phyloP scores from a whole-genome alignment of 352 stramenopile genomes.

The Globisporangium alternatum region DNA sequence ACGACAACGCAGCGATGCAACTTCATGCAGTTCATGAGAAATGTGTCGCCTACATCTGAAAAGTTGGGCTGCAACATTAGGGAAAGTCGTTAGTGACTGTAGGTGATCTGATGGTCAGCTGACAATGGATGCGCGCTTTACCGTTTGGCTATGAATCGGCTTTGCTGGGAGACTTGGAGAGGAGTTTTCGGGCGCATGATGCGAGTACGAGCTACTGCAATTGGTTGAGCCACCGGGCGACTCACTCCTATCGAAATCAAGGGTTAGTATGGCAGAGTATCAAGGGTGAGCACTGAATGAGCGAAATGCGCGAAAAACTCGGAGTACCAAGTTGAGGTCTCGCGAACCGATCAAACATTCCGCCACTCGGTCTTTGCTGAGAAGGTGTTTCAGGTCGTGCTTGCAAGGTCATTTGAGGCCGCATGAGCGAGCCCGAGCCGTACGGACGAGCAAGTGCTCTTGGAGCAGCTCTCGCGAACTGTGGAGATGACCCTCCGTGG shows the following conservation, averaged over 20 bases:
- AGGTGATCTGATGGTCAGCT: not conserved
- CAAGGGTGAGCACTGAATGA: not conserved
- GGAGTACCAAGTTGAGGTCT: conserved; percentile 51
- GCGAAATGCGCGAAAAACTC: not conserved
- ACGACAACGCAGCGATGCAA: not conserved
- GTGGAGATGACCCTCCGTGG: conserved; percentile 31
- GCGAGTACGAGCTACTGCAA: conserved; percentile 40
- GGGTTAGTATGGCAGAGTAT: conserved; percentile 8
- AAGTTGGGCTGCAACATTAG: conserved; percentile 11
- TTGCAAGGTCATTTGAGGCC: conserved; percentile 22
- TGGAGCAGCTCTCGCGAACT: conserved; percentile 45
- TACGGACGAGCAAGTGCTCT: conserved; percentile 37
- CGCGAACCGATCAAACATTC: conserved; percentile 63
- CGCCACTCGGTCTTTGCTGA: conserved; percentile 42
- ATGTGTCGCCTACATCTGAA: conserved; percentile 14
- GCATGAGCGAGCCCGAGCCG: conserved; percentile 15
- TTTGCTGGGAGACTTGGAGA: conserved; percentile 56
- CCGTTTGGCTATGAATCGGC: conserved; percentile 61
- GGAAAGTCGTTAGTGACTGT: not conserved
- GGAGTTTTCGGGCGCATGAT: conserved; percentile 73
- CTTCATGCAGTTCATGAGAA: not conserved
- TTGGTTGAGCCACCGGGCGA: conserved; percentile 36
- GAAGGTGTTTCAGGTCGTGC: conserved; percentile 39
- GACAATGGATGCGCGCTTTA: conserved; percentile 16
- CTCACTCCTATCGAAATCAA: conserved; percentile 14